Percentiles rank a stretch among this genome's conserved stretches.
These are phyloP conservation scores for Fusarium sp. DNA, from an alignment of 2,329 filamentous ascomycete genomes.

Conservation along the genomic window DNA sequence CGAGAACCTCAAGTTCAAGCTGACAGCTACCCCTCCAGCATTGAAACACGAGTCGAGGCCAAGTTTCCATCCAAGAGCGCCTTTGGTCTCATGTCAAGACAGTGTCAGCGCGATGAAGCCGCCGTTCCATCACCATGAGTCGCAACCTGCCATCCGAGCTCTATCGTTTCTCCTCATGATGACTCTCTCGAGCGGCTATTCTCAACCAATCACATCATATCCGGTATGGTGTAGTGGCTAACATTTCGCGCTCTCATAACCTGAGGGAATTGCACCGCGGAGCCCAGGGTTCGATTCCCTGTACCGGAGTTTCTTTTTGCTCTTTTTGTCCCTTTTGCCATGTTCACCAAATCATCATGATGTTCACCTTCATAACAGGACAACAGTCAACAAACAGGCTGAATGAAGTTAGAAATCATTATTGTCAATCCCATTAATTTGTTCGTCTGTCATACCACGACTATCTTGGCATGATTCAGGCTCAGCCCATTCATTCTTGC, in stretches of 20 bases:
- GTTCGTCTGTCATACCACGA: too few relatives aligned
- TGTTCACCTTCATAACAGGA: neutral
- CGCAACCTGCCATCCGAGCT: neutral
- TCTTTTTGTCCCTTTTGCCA: neutral
- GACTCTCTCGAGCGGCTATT: rapidly evolving
- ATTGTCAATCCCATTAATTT: too few relatives aligned
- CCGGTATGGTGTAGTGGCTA: slow-evolving; percentile 51
- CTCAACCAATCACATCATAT: slow-evolving; percentile 20
- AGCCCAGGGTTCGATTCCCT: slow-evolving; percentile 5
- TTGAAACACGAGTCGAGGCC: neutral
- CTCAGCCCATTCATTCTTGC: neutral
- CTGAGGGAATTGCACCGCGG: neutral
- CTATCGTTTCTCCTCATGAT: neutral
- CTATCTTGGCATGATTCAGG: too few relatives aligned
- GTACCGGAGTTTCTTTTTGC: neutral
- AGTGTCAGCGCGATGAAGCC: neutral
- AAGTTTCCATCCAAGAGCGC: neutral
- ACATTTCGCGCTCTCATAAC: slow-evolving; percentile 49
- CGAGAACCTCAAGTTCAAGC: neutral
- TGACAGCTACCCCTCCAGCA: neutral
- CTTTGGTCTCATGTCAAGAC: neutral
- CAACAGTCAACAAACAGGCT: too few relatives aligned
- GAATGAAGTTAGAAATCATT: too few relatives aligned
- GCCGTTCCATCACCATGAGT: neutral
- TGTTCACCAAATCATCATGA: neutral